Base-by-base conservation (phyloP, 1,284 basidiomycete genomes). In the Leucoagaricus sp. region DNA sequence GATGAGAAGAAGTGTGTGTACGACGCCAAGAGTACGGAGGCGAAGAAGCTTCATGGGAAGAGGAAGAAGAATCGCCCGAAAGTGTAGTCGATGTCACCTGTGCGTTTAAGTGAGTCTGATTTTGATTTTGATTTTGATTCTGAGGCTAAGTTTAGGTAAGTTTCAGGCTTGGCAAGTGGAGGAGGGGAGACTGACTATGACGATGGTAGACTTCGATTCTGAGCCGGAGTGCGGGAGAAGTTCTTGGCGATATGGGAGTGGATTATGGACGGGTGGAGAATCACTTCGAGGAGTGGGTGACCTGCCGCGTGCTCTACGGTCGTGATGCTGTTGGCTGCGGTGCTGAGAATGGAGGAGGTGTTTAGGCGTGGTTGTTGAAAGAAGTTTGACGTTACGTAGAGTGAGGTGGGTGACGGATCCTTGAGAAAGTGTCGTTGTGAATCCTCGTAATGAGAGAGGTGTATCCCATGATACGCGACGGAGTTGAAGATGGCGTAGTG, bases 351-450 rank as follows among this genome's bases (percentile, higher is more conserved):
- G 15, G 6, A 10, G 15, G 12, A 29, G 17, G 7, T 48, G 28
- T 3, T 31, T n/a, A 26, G 23, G 4, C 31, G 34, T 17, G 17
- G 28, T 8, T 13, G 47, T 28, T 9, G 46, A 41, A 26, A 45
- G n/a, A 9, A 57, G 29, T 29, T 41, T 51, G 6, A 57, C 42
- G 28, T 49, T 34, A n/a, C 19, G 44, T 2, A 57, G 42, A 12
- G 49, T 31, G 19, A 57, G 55, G 19, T 40, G 9, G 4, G 25
- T 29, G 17, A 50, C 38, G 9, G 49, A 29, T 15, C 42, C 13
- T 23, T 47, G 38, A 10, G 49, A 38, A 19, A 57, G 42, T 5
- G 49, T 31, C 21, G 9, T 26, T 6, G 38, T 50, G 17, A 55
- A 33, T 4, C 21, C 28, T 33, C 15, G 33, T 6, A 56, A 33